phyloP scores from a whole-genome alignment of 306 rosid species.

The Hippophae rhamnoides region DNA sequence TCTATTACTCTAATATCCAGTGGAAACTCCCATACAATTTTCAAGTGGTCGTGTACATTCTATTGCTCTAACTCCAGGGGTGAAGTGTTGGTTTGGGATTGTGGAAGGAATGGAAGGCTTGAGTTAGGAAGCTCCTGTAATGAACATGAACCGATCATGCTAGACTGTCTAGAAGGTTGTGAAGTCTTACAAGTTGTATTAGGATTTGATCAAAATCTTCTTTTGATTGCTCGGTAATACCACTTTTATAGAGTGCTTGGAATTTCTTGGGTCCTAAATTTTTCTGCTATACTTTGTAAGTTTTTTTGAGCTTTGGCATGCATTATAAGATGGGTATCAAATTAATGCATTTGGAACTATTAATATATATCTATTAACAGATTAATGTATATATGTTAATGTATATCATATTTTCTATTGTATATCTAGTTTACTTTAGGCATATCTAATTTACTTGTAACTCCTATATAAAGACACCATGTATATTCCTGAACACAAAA shows the following conservation, averaged over 20 bases:
- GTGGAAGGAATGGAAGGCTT: constrained; percentile 79
- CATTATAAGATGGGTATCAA: neutral
- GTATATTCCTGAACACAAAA: no score
- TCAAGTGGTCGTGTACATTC: constrained; percentile 88
- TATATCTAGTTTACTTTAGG: no score
- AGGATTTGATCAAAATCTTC: constrained; percentile 80
- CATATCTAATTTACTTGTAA: no score
- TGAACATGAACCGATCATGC: constrained; percentile 54
- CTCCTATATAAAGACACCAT: no score
- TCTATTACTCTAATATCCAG: constrained; percentile 53
- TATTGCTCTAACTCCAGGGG: constrained; percentile 56
- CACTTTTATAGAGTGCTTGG: neutral
- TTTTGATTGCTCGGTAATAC: constrained; percentile 51
- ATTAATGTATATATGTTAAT: no score
- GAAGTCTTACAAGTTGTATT: constrained; percentile 67
- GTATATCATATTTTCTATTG: no score
- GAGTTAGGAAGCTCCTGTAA: constrained; percentile 67
- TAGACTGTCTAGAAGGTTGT: constrained; percentile 53
- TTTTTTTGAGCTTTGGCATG: neutral
- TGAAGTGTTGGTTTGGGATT: constrained; percentile 85
- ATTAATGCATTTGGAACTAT: no score
- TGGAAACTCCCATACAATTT: constrained; percentile 48
- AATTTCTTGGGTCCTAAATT: neutral
- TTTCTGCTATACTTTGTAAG: neutral
- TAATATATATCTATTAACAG: no score